These are phyloP conservation scores for Boletales sp. DNA, from an alignment of 768 basidiomycete genomes.

Conservation along the genomic window DNA sequence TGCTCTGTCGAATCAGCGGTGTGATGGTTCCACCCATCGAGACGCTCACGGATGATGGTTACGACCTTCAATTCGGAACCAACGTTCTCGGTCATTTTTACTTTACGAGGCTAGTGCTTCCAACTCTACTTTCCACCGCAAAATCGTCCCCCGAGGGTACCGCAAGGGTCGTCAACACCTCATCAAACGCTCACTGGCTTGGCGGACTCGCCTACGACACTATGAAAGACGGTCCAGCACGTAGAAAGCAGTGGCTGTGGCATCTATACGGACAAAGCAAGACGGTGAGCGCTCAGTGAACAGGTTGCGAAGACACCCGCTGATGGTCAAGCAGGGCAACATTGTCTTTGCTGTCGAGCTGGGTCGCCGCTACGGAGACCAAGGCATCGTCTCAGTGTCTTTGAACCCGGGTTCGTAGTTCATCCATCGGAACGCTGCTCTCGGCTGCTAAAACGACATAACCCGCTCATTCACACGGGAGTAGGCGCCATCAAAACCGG, in stretches of 20 bases:
- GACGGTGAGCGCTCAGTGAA: constrained; percentile 14
- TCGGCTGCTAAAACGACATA: too few relatives aligned
- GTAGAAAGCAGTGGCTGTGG: constrained; percentile 1
- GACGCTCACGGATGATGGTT: constrained; percentile 34
- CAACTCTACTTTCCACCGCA: constrained; percentile 28
- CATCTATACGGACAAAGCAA: constrained; percentile 31
- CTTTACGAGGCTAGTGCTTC: constrained; percentile 36
- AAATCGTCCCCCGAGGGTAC: constrained; percentile 30
- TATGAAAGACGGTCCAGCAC: constrained; percentile 24
- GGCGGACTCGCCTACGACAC: constrained; percentile 22
- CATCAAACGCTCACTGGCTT: constrained; percentile 27
- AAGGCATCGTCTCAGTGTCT: constrained; percentile 43
- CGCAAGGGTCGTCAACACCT: constrained; percentile 34
- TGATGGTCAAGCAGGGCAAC: constrained; percentile 34
- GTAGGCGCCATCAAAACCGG: constrained; percentile 20
- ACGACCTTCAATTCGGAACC: constrained; percentile 40
- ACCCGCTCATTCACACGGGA: too few relatives aligned
- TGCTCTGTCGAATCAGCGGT: constrained; percentile 21
- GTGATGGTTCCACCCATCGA: constrained; percentile 30
- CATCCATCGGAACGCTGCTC: too few relatives aligned
- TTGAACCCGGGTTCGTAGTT: constrained; percentile 38
- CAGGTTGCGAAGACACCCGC: background rate
- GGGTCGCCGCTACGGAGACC: constrained; percentile 36
- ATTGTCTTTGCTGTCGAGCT: constrained; percentile 43
- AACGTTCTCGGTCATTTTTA: constrained; percentile 37